Conservation (phyloP, 2,329 filamentous ascomycete species). For the Boeremia lycopersici region DNA sequence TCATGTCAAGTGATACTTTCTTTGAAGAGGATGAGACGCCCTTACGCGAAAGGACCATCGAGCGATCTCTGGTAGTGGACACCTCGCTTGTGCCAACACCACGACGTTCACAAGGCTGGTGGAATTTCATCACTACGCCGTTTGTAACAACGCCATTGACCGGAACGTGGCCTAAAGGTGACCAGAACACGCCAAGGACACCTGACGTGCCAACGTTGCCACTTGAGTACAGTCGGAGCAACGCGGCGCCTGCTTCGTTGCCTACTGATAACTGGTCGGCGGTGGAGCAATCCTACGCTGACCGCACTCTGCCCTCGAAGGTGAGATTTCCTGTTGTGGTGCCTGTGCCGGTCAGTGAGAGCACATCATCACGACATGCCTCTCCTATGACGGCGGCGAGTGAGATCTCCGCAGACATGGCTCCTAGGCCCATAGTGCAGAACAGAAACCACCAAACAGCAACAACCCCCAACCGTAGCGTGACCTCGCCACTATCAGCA, state of each 20-base stretch:
- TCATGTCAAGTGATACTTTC: slow-evolving; percentile 66
- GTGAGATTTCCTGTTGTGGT: slow-evolving; percentile 6
- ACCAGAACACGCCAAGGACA: slow-evolving; percentile 28
- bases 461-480: slow-evolving; percentile 15
- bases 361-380: neutral
- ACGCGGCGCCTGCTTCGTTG: slow-evolving; percentile 20
- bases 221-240: slow-evolving; percentile 27
- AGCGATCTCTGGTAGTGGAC: slow-evolving; percentile 46
- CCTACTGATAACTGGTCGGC: slow-evolving; percentile 35
- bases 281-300: slow-evolving; percentile 24
- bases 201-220: slow-evolving; percentile 45
- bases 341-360: neutral
- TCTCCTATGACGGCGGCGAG: slow-evolving; percentile 3
- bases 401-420: neutral
- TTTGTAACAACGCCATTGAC: slow-evolving; percentile 56
- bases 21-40: slow-evolving; percentile 70
- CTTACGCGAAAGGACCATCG: slow-evolving; percentile 30
- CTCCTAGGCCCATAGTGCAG: slow-evolving; percentile 3
- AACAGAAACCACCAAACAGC: slow-evolving; percentile 19
- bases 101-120: slow-evolving; percentile 72
- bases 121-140: slow-evolving; percentile 76
- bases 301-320: slow-evolving; percentile 15
- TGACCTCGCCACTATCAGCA: slow-evolving; percentile 35
- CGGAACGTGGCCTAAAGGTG: slow-evolving; percentile 42
- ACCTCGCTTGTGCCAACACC: slow-evolving; percentile 55